phyloP scores from a whole-genome alignment of 2,329 filamentous ascomycete species.

The Ceratocystis colombiana region DNA sequence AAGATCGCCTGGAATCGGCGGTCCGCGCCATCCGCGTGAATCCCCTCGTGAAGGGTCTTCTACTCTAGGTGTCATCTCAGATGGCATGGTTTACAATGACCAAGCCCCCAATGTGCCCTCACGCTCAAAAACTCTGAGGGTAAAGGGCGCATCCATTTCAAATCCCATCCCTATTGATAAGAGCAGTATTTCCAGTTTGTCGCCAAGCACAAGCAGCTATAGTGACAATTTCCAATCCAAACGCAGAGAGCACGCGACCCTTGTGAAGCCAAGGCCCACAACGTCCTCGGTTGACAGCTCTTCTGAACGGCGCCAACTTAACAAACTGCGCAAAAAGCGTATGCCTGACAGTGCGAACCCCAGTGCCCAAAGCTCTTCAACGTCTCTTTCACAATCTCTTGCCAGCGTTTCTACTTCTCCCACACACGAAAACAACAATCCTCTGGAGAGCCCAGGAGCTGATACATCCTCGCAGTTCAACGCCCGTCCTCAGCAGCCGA shows the following conservation, averaged over 20 bases:
- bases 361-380: conserved; percentile 82
- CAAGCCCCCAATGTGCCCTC: conserved; percentile 3
- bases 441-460: conserved; percentile 34
- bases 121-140: conserved; percentile 15
- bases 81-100: conserved; percentile 14
- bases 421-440: conserved; percentile 38
- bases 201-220: conserved; percentile 32
- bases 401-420: conserved; percentile 44
- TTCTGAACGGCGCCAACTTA: conserved; percentile 60
- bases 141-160: neutral
- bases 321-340: conserved; percentile 83
- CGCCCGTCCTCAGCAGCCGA: neutral
- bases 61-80: conserved; percentile 21
- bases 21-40: conserved; percentile 51
- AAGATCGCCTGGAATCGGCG: conserved; percentile 62
- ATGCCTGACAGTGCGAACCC: conserved; percentile 65
- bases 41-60: conserved; percentile 26
- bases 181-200: conserved; percentile 30
- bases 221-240: conserved; percentile 40
- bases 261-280: conserved; percentile 48
- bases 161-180: conserved; percentile 30
- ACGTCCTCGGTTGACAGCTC: conserved; percentile 44
- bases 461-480: conserved; percentile 17
- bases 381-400: conserved; percentile 50
- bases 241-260: conserved; percentile 37